A percentile compares a stretch with the other conserved stretches of the same genome.
Conservation (phyloP, 305 asterid genomes). For the Withania somnifera region DNA sequence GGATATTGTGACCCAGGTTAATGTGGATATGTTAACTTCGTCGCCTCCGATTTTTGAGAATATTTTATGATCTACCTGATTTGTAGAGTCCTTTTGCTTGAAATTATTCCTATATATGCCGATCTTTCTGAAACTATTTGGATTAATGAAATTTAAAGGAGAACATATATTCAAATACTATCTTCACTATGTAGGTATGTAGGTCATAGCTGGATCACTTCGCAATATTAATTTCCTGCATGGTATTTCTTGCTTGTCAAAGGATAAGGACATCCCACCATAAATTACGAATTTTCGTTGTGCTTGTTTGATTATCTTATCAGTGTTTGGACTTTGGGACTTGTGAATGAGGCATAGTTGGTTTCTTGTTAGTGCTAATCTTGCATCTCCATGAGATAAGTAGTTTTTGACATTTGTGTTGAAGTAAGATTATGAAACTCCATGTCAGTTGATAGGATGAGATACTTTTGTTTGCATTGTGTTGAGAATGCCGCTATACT, state of each 20-base stretch:
- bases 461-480: neutral
- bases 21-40: neutral
- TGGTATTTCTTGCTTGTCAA: neutral
- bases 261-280: neutral
- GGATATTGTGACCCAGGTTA: conserved; percentile 72
- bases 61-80: neutral
- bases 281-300: neutral
- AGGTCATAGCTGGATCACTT: neutral
- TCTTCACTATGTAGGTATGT: neutral
- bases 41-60: neutral
- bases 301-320: neutral
- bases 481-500: neutral
- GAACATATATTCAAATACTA: neutral
- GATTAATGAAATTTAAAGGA: neutral
- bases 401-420: neutral
- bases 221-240: neutral
- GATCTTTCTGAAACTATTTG: neutral
- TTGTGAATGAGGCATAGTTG: neutral
- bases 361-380: neutral
- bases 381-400: neutral
- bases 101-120: neutral
- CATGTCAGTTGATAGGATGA: neutral
- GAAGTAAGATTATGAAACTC: neutral
- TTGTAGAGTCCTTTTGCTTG: neutral
- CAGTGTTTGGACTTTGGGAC: neutral